Evolutionary conservation across 2,329 filamentous ascomycete genomes (phyloP), one percentile per base, ranked within the genome.

Genomic region (Calonectria multiphialidica): DNA sequence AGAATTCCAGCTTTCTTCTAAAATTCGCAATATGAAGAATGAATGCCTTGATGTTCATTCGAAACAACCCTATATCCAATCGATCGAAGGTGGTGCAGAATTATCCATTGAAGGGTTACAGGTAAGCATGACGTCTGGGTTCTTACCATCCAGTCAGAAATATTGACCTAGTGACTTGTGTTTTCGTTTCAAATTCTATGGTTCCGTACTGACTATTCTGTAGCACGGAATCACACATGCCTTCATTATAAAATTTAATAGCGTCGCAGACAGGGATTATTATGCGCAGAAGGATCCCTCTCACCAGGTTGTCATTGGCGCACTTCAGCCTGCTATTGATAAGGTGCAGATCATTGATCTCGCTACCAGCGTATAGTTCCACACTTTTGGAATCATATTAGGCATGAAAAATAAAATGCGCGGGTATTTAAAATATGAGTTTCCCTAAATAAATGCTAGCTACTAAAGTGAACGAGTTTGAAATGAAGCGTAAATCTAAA

Each of bases 281-380:
- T 65, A 65, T 16, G 61, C 45, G 1, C 28, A 37, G 13, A 37
- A 18, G 10, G 61, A 65, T 18, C 44, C 61, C 13, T 45, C 33
- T 35, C 61, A 65, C 18, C 61, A 65, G n/a, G 13, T 15, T 10
- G 44, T 65, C 13, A 65, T 65, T 30, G 13, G 33, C 5, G 61
- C 61, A 5, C 45, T 65, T 40, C 61, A 65, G 21, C 44, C 28
- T 15, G 44, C 33, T 5, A 37, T 65, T 37, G 45, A 50, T 2
- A 65, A 65, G 21, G 61, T 65, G 2, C 61, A 65, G 21, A 65
- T 65, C 28, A 49, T 65, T 5, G 61, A 65, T 23, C 44, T 65
- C n/a, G 30, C 5, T 2, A 65, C 44, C 3, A 53, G 49, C 8
- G 49, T 16, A n/a, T 18, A 35, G 49, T 7, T 53, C 7, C 30